Conservation (phyloP, 1,284 basidiomycete genomes). For the Erythrobasidium hasegawianum region DNA sequence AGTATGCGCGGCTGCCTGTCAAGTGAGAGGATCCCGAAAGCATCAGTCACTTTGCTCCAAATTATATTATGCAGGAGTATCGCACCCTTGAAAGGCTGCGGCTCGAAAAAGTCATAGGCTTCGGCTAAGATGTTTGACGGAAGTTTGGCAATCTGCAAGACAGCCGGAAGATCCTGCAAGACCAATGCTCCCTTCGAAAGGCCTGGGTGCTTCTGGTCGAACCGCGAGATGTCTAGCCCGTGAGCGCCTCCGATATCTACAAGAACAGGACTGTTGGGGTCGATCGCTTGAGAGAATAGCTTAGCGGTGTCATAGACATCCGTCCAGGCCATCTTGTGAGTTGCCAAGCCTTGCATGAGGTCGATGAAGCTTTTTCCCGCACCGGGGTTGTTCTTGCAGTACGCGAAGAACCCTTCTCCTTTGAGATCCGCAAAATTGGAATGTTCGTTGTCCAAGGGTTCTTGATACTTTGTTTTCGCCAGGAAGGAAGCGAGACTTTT, state of each 20-base stretch:
- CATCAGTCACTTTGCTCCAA: too few species aligned
- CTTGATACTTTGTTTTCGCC: neutral
- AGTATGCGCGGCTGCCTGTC: neutral
- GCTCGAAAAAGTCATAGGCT: neutral
- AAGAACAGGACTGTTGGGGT: neutral
- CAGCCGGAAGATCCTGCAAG: neutral
- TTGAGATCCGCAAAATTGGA: slow-evolving; percentile 2
- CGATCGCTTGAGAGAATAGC: neutral
- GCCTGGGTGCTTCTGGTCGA: neutral
- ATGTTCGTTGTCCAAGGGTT: neutral
- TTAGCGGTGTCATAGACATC: neutral
- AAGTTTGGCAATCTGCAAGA: neutral
- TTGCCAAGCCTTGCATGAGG: neutral
- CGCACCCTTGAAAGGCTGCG: slow-evolving; percentile 1
- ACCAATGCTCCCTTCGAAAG: neutral
- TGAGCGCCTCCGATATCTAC: neutral
- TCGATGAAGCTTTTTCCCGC: slow-evolving; percentile 2
- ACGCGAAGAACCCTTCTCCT: neutral
- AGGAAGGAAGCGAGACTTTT: neutral
- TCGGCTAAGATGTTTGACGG: neutral
- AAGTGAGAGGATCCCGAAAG: neutral
- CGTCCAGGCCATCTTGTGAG: neutral
- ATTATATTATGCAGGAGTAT: too few species aligned
- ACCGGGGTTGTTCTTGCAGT: neutral
- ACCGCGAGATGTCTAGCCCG: neutral